These are phyloP conservation scores for Termitomyces sp. DNA, from an alignment of 1,284 basidiomycete genomes.

Conservation along the genomic window DNA sequence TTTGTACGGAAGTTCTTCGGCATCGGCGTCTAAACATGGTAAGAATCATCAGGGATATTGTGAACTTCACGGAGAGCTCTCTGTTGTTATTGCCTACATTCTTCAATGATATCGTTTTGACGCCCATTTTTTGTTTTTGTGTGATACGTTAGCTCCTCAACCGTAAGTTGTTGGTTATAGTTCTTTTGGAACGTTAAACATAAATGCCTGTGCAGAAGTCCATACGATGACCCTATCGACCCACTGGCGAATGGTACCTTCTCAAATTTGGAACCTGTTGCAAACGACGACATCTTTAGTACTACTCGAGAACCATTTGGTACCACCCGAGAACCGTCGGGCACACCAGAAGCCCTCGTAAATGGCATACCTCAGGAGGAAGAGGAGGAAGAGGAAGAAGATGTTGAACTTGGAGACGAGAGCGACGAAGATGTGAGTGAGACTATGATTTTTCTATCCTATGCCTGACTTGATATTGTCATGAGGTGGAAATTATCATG, in stretches of 20 bases:
- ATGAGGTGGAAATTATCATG: slow-evolving; percentile 77
- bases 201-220: slow-evolving; percentile 33
- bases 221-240: slow-evolving; percentile 39
- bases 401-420: slow-evolving; percentile 29
- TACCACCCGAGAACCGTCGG: background rate
- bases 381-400: slow-evolving; percentile 30
- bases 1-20: slow-evolving; percentile 57
- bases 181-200: slow-evolving; percentile 10
- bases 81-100: slow-evolving; percentile 21
- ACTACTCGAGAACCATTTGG: background rate
- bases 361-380: slow-evolving; percentile 19
- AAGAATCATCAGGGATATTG: slow-evolving; percentile 22
- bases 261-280: slow-evolving; percentile 41
- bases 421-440: slow-evolving; percentile 38
- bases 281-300: slow-evolving; percentile 20
- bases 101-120: slow-evolving; percentile 37
- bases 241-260: slow-evolving; percentile 42
- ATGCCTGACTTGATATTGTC: slow-evolving; percentile 9
- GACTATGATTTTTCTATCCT: slow-evolving; percentile 1
- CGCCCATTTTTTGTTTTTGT: slow-evolving; percentile 26
- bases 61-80: slow-evolving; percentile 4
- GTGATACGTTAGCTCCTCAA: slow-evolving; percentile 45
- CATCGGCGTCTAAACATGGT: slow-evolving; percentile 35
- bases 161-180: slow-evolving; percentile 42
- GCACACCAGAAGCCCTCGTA: slow-evolving; percentile 3